These are phyloP conservation scores for Penicillium sp. DNA, from an alignment of 2,329 filamentous ascomycete species.

Conservation along the genomic window DNA sequence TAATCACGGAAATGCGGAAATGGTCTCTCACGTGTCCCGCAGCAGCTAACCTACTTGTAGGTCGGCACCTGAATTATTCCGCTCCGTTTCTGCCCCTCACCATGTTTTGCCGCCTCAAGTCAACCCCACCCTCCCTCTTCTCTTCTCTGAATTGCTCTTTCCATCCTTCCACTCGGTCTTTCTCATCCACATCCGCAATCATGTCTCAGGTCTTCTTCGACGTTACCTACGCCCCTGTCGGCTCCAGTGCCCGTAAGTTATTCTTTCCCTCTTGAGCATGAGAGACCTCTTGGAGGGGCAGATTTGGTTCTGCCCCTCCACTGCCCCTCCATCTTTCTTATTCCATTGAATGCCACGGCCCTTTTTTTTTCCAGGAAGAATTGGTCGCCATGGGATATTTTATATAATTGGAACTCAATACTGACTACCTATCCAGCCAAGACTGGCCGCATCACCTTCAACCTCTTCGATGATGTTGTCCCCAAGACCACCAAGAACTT, in stretches of 20 bases:
- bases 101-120: constrained; percentile 45
- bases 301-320: constrained; percentile 5
- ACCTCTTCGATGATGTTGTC: constrained; percentile 79
- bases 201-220: constrained; percentile 83
- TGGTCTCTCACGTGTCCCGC: constrained; percentile 17
- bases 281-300: constrained; percentile 13
- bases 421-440: constrained; percentile 56
- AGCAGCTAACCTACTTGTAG: constrained; percentile 26
- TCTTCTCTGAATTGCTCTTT: constrained; percentile 42
- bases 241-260: constrained; percentile 31
- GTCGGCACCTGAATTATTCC: constrained; percentile 27
- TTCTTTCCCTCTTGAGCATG: constrained; percentile 14
- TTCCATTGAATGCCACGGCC: constrained; percentile 6
- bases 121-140: constrained; percentile 47
- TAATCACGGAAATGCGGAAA: constrained; percentile 18
- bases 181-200: constrained; percentile 60
- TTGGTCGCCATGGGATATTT: constrained; percentile 16
- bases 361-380: constrained; percentile 1
- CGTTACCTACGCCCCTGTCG: constrained; percentile 57
- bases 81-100: constrained; percentile 36
- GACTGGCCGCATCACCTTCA: constrained; percentile 79
- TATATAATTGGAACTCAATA: constrained; percentile 11
- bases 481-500: constrained; percentile 89
- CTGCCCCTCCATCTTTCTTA: constrained; percentile 2
- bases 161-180: constrained; percentile 29